A percentile compares a stretch with the other conserved stretches of the same genome.
phyloP scores from a whole-genome alignment of 2,329 filamentous ascomycete species.

The Aureobasidium namibiae region DNA sequence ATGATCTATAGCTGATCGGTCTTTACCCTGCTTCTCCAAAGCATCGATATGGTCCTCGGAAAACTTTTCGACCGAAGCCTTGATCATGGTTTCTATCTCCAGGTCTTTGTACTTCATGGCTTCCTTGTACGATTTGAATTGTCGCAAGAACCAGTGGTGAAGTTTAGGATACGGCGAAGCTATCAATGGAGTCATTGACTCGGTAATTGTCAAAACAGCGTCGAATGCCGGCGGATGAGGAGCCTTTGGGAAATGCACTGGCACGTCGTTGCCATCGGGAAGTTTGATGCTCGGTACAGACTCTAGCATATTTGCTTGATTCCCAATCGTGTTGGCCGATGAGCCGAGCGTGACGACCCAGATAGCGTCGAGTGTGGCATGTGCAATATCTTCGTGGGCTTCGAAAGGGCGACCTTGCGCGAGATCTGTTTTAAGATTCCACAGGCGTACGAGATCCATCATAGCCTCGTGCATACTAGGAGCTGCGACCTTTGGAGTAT shows the following conservation, averaged over 20 bases:
- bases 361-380: slow-evolving; percentile 31
- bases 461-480: slow-evolving; percentile 22
- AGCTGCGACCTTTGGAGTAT: slow-evolving; percentile 17
- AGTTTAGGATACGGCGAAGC: slow-evolving; percentile 19
- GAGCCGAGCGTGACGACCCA: slow-evolving; percentile 32
- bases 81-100: slow-evolving; percentile 28
- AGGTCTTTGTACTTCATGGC: slow-evolving; percentile 21
- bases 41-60: slow-evolving; percentile 16
- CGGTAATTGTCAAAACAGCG: slow-evolving; percentile 18
- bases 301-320: slow-evolving; percentile 15
- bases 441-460: slow-evolving; percentile 23
- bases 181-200: slow-evolving; percentile 18
- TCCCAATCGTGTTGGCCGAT: slow-evolving; percentile 24
- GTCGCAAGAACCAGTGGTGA: slow-evolving; percentile 18
- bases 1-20: slow-evolving; percentile 29
- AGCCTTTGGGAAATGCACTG: slow-evolving; percentile 17
- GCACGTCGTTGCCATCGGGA: not conserved
- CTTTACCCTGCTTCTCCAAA: slow-evolving; percentile 21
- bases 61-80: slow-evolving; percentile 22
- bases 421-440: slow-evolving; percentile 23
- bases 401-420: slow-evolving; percentile 27
- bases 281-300: slow-evolving; percentile 4
- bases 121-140: slow-evolving; percentile 6
- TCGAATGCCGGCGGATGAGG: slow-evolving; percentile 18
- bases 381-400: slow-evolving; percentile 27